phyloP scores from a whole-genome alignment of 352 stramenopile genomes.

The Phytophthora tentaculata region DNA sequence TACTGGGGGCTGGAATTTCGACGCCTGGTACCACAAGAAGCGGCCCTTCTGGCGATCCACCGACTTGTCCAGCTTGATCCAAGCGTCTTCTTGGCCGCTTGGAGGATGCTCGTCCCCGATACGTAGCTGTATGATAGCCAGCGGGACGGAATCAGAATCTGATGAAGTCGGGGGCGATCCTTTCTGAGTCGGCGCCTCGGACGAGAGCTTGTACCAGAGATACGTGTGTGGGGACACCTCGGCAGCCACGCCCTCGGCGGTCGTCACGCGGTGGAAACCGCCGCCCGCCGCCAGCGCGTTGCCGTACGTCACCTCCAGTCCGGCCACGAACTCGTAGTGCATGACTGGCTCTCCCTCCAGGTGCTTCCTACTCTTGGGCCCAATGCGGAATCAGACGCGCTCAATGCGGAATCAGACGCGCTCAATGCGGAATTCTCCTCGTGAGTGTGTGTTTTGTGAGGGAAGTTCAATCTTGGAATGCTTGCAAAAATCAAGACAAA shows the following conservation, averaged over 20 bases:
- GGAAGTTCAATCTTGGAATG: conserved; percentile 19
- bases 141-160: conserved; percentile 5
- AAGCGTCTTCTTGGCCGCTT: conserved; percentile 22
- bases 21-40: conserved; percentile 70
- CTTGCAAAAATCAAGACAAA: conserved; percentile 9
- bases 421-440: conserved; percentile 7
- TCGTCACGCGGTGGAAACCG: conserved; percentile 87
- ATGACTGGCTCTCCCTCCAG: conserved; percentile 36
- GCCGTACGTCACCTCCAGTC: conserved; percentile 87
- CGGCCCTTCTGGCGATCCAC: conserved; percentile 64
- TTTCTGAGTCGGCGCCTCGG: conserved; percentile 15
- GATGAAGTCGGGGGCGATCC: not conserved
- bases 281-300: conserved; percentile 81
- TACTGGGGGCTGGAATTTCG: conserved; percentile 33
- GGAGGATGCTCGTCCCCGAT: conserved; percentile 43
- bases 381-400: conserved; percentile 17
- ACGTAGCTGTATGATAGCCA: conserved; percentile 63
- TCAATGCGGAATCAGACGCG: conserved; percentile 12
- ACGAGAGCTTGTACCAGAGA: conserved; percentile 82
- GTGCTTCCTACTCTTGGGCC: not conserved
- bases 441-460: not conserved
- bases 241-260: conserved; percentile 67
- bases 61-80: conserved; percentile 78
- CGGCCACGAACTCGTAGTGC: conserved; percentile 75
- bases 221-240: conserved; percentile 85